Conservation (phyloP, 176 grass and related monocot genomes). For the Zoysia pacifica region DNA sequence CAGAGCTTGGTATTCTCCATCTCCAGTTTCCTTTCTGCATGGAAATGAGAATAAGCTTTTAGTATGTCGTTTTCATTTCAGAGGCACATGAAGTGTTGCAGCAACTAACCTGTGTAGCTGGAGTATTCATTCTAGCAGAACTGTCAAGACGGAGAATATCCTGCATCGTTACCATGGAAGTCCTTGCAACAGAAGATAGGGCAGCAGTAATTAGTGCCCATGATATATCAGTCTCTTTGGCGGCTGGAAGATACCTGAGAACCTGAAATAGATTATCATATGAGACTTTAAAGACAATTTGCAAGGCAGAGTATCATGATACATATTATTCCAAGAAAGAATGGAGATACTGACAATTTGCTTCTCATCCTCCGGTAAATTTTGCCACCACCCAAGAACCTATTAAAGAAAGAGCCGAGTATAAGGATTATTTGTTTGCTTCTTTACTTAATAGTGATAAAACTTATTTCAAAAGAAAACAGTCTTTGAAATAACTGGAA, state of each 20-base stretch:
- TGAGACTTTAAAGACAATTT: not conserved
- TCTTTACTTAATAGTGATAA: not conserved
- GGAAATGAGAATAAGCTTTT: slow-evolving; percentile 22
- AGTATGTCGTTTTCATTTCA: not conserved
- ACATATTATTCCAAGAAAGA: slow-evolving; percentile 8
- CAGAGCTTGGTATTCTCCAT: slow-evolving; percentile 76
- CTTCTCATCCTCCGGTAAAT: slow-evolving; percentile 70
- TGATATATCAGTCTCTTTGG: slow-evolving; percentile 48
- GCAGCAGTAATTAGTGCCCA: slow-evolving; percentile 69
- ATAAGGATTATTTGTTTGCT: slow-evolving; percentile 7
- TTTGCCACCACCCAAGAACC: slow-evolving; percentile 85
- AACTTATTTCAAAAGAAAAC: not conserved
- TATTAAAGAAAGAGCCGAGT: slow-evolving; percentile 30
- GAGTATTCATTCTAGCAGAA: slow-evolving; percentile 85
- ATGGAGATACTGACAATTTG: slow-evolving; percentile 49
- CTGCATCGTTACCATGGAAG: slow-evolving; percentile 74
- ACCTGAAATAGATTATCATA: slow-evolving; percentile 52
- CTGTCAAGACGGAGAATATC: slow-evolving; percentile 80
- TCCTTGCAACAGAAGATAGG: slow-evolving; percentile 76
- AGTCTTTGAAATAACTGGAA: slow-evolving; percentile 6
- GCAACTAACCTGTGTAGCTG: slow-evolving; percentile 69
- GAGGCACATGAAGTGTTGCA: not conserved
- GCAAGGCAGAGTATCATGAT: not conserved
- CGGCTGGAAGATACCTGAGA: slow-evolving; percentile 55
- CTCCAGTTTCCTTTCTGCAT: slow-evolving; percentile 84